A percentile compares a stretch with the other conserved stretches of the same genome.
Evolutionary conservation across 208 protist species (phyloP).

Genomic region (Leishmania mexicana): DNA sequence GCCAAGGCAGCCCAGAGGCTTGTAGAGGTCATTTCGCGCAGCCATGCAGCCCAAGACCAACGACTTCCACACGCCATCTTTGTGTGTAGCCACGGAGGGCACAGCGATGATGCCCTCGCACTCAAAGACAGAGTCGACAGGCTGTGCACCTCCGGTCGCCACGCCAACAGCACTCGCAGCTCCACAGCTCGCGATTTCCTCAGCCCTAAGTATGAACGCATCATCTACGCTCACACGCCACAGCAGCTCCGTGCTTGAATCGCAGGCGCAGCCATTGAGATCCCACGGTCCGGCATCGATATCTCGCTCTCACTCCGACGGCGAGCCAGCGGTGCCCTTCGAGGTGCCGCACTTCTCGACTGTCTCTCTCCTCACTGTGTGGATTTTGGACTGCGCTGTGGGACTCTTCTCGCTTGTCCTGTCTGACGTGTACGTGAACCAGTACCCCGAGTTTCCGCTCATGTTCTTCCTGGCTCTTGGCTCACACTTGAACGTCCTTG

Average conservation of each 20-base stretch:
- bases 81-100: background rate
- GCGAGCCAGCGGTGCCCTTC: background rate
- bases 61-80: background rate
- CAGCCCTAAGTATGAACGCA: background rate
- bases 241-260: slow-evolving; percentile 5
- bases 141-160: background rate
- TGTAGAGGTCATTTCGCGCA: background rate
- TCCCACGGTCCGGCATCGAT: background rate
- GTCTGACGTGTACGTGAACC: slow-evolving; percentile 62
- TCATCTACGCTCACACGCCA: too few species aligned
- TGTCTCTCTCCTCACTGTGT: slow-evolving; percentile 57
- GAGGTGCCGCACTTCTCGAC: slow-evolving; percentile 60
- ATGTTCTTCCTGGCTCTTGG: slow-evolving; percentile 47
- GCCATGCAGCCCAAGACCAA: background rate
- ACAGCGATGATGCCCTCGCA: background rate
- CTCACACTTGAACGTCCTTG: slow-evolving; percentile 45
- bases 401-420: slow-evolving; percentile 54
- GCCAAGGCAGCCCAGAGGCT: background rate
- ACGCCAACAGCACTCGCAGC: background rate
- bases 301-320: background rate
- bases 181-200: background rate
- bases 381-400: slow-evolving; percentile 53
- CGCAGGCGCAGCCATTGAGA: slow-evolving; percentile 3
- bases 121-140: background rate
- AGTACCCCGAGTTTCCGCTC: slow-evolving; percentile 51